A percentile compares a stretch with the other conserved stretches of the same genome.
Conservation (phyloP, 768 basidiomycete species). For the Trametes coccinea region DNA sequence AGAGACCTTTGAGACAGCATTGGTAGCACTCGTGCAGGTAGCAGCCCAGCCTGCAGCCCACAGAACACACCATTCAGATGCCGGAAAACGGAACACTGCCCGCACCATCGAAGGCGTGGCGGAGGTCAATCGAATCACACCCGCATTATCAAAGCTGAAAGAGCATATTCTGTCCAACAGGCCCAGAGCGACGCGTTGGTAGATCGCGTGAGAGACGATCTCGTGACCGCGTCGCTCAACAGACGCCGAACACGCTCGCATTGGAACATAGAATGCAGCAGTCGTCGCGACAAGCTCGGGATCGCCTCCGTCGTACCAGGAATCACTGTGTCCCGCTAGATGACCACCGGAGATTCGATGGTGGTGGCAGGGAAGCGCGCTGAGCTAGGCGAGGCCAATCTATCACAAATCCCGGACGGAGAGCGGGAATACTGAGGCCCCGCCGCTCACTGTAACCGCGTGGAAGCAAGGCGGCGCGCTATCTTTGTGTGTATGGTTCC, state of each 20-base stretch:
- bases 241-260: neutral
- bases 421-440: neutral
- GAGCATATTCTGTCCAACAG: no score
- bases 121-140: neutral
- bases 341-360: neutral
- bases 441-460: neutral
- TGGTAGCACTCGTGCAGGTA: no score
- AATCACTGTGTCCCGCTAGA: neutral
- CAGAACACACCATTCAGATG: no score
- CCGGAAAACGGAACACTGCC: no score
- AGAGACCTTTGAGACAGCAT: no score
- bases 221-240: slow-evolving; percentile 3
- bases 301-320: no score
- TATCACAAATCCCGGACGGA: neutral
- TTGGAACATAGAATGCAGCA: no score
- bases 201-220: neutral
- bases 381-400: neutral
- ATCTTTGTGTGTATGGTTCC: neutral
- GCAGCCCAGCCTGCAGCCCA: no score
- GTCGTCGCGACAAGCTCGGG: no score
- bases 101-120: neutral
- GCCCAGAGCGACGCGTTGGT: no score
- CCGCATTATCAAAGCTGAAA: no score
- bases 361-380: neutral
- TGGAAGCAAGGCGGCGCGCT: neutral